Evolutionary conservation across 164 flowering plant genomes (phyloP), one percentile per base, ranked within the genome.

Genomic region (Vitis rotundifolia): DNA sequence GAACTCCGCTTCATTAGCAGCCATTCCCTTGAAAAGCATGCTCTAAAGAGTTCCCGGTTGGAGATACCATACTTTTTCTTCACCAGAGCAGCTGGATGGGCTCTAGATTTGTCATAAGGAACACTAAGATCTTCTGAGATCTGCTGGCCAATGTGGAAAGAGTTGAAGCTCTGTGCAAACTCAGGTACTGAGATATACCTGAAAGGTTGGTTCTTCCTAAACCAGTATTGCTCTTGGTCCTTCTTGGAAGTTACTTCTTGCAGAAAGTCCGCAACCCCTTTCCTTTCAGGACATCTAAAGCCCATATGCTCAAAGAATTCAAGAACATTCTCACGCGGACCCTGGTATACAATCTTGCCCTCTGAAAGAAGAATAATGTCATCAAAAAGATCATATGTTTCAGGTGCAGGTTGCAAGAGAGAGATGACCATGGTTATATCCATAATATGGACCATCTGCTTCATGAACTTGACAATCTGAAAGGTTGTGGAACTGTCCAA

Each of bases 401-500:
- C 90, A 18, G 90, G 90, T 64, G 87, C 84, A 16, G 90, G 90
- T 64, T 87, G 90, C 19, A 87, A 80, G 56, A 85, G 90, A 73
- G 90, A 87, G 53, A 87, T 80, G 62, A 82, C 54, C 87, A 85
- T 85, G 54, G 88, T 87, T 51, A 80, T 76, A 64, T 87, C 86
- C 88, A 83, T 84, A 5, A 83, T 75, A 70, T 85, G 90, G 49
- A 87, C 88, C 82, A 85, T 83, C 58, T 87, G 88, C 63, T 81
- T 80, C 83, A 87, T 75, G 77, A 73, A 83, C 77, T 83, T 83
- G 67, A 83, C 73, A 49, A 87, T 87, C 68, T 85, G 88, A 63
- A 73, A 87, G 51, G 90, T 85, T n/a, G 91, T 85, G 15, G 91
- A 83, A 70, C 88, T 87, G 70, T 87, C 91, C 8, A 87, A 77